Percentiles rank a stretch among this genome's conserved stretches.
Conservation (phyloP, 2,329 filamentous ascomycete genomes). For the Trichoderma hamatum region DNA sequence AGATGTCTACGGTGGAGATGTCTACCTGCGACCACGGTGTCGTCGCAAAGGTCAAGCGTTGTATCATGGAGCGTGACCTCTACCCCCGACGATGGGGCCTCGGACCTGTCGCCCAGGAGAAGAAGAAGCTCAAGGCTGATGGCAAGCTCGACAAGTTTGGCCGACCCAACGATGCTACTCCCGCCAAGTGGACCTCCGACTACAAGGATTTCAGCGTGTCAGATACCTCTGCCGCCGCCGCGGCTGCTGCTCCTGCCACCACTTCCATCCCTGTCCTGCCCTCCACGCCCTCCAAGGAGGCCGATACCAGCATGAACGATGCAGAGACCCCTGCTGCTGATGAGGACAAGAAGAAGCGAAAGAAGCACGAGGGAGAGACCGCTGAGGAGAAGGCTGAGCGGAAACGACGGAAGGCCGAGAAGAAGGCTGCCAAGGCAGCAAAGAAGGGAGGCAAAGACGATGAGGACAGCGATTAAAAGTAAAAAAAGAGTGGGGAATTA, state of each 20-base stretch:
- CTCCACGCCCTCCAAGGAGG: constrained; percentile 43
- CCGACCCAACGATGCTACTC: constrained; percentile 87
- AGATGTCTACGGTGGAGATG: constrained; percentile 98
- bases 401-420: constrained; percentile 63
- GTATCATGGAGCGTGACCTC: constrained; percentile 98
- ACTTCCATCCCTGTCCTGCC: constrained; percentile 36
- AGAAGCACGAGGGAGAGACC: constrained; percentile 81
- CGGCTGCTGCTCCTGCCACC: constrained; percentile 46
- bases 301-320: constrained; percentile 39
- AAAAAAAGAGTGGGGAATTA: constrained; percentile 13
- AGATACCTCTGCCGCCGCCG: constrained; percentile 48
- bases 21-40: constrained; percentile 96
- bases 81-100: constrained; percentile 97
- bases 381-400: constrained; percentile 67
- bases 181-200: constrained; percentile 85
- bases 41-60: constrained; percentile 98
- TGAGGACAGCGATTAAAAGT: constrained; percentile 53
- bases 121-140: constrained; percentile 99
- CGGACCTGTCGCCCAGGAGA: constrained; percentile 89
- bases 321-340: constrained; percentile 51
- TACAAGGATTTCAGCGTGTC: constrained; percentile 86
- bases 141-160: constrained; percentile 99
- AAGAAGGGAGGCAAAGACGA: constrained; percentile 58
- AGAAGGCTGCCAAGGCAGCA: constrained; percentile 60
- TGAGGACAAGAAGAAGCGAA: constrained; percentile 68